Evolutionary conservation across 1,284 basidiomycete genomes (phyloP).

Genomic region (Trichosporon ovoides): DNA sequence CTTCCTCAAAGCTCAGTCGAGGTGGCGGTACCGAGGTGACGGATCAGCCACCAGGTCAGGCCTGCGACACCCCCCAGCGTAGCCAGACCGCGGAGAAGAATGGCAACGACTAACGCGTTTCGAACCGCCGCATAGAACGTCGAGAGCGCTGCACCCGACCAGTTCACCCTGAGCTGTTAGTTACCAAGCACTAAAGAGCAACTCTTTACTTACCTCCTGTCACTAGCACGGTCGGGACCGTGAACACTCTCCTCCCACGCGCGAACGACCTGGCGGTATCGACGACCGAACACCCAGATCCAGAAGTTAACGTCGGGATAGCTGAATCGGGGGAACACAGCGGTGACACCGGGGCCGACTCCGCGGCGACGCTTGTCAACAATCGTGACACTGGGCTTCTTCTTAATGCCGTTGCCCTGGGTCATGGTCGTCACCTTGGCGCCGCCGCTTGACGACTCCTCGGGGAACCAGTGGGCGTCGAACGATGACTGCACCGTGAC

Average conservation of each 20-base stretch:
- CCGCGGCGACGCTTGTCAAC: conserved; percentile 38
- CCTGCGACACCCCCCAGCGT: conserved; percentile 39
- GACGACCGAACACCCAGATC: conserved; percentile 97
- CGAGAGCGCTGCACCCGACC: conserved; percentile 87
- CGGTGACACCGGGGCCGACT: conserved; percentile 49
- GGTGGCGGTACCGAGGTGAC: conserved; percentile 4
- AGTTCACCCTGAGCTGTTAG: conserved; percentile 69
- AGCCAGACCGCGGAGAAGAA: conserved; percentile 68
- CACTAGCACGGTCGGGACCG: conserved; percentile 62
- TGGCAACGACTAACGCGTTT: conserved; percentile 82
- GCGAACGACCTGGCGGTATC: conserved; percentile 85
- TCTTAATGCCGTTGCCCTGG: conserved; percentile 8
- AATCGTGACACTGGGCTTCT: conserved; percentile 16
- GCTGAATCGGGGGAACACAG: conserved; percentile 90
- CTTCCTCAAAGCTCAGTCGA: not conserved
- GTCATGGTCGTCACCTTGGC: conserved; percentile 6
- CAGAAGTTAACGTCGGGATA: conserved; percentile 96
- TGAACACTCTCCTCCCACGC: conserved; percentile 79
- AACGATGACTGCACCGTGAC: conserved; percentile 47
- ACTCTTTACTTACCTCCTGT: conserved; percentile 60
- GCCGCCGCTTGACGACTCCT: conserved; percentile 1
- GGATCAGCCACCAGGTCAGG: conserved; percentile 32
- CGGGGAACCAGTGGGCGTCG: conserved; percentile 31
- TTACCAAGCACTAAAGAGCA: not conserved
- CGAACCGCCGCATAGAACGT: conserved; percentile 91